A percentile compares a stretch with the other conserved stretches of the same genome.
These are phyloP conservation scores for Hamigera avellanea DNA, from an alignment of 495 filamentous ascomycete species.

Conservation along the genomic window DNA sequence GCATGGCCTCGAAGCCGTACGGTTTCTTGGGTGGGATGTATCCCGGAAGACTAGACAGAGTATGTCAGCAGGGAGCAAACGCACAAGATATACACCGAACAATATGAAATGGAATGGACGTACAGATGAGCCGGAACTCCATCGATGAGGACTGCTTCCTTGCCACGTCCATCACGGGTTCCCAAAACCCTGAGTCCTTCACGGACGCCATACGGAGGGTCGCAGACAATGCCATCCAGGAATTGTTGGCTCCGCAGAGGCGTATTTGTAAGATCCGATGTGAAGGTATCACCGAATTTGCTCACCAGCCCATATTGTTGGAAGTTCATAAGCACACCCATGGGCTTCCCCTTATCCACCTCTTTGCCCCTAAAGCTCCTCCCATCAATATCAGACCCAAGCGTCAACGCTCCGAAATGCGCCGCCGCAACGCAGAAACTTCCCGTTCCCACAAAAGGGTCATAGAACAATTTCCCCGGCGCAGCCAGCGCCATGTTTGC, in stretches of 20 bases:
- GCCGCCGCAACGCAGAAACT: constrained; percentile 79
- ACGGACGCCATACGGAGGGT: constrained; percentile 94
- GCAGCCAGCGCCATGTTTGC: constrained; percentile 79
- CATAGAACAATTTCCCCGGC: constrained; percentile 75
- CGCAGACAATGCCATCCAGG: constrained; percentile 89
- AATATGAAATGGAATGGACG: not conserved
- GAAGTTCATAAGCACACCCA: constrained; percentile 63
- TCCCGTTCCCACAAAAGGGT: constrained; percentile 92
- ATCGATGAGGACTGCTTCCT: constrained; percentile 53
- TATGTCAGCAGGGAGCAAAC: constrained; percentile 6
- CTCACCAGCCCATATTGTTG: constrained; percentile 62
- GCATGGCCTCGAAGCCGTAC: constrained; percentile 82
- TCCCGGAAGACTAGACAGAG: constrained; percentile 44
- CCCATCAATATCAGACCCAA: constrained; percentile 89
- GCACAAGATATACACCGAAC: not conserved
- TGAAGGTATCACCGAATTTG: constrained; percentile 62
- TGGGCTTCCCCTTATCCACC: constrained; percentile 26
- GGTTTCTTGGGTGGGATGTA: constrained; percentile 85
- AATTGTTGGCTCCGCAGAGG: constrained; percentile 49
- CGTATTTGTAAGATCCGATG: constrained; percentile 81
- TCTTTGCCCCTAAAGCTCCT: constrained; percentile 68
- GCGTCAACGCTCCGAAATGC: constrained; percentile 71
- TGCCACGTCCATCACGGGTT: constrained; percentile 50
- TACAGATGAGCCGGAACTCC: constrained; percentile 62
- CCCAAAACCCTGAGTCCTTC: constrained; percentile 87